A percentile compares a stretch with the other conserved stretches of the same genome.
Evolutionary conservation across 75 land plant species (phyloP).

Genomic region (Pinus taeda): DNA sequence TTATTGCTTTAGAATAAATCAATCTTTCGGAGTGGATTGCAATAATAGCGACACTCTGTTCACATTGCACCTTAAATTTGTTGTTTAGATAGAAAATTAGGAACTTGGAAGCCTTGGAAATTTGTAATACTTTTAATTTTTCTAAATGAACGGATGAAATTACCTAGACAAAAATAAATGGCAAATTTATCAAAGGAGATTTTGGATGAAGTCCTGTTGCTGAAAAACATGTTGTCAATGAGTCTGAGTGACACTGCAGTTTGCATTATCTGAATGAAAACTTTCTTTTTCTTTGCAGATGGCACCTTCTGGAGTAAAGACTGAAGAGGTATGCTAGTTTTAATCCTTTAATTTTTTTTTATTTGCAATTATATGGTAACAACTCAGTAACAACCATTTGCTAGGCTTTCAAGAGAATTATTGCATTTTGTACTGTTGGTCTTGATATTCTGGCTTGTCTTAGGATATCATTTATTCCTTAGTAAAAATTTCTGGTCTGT

Average conservation of each 20-base stretch:
- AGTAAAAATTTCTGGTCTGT: background rate
- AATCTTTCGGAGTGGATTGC: background rate
- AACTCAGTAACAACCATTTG: background rate
- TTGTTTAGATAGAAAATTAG: background rate
- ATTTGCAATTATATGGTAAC: background rate
- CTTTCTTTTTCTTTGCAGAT: constrained; percentile 30
- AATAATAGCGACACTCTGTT: background rate
- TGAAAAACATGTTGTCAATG: background rate
- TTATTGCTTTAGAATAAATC: background rate
- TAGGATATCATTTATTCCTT: background rate
- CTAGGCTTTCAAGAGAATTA: background rate
- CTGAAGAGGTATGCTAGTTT: constrained; percentile 36
- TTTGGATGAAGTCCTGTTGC: background rate
- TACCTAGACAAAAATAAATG: background rate
- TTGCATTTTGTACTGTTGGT: background rate
- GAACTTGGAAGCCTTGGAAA: background rate
- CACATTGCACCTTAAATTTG: background rate
- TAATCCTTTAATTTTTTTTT: background rate
- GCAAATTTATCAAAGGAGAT: background rate
- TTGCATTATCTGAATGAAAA: background rate
- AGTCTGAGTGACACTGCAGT: background rate
- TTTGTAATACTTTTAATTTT: background rate
- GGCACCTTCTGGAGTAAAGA: constrained; percentile 33
- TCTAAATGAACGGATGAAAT: background rate
- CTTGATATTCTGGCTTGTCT: background rate